Base-by-base conservation (phyloP, 257 asterid species). In the Cruciata laevipes region DNA sequence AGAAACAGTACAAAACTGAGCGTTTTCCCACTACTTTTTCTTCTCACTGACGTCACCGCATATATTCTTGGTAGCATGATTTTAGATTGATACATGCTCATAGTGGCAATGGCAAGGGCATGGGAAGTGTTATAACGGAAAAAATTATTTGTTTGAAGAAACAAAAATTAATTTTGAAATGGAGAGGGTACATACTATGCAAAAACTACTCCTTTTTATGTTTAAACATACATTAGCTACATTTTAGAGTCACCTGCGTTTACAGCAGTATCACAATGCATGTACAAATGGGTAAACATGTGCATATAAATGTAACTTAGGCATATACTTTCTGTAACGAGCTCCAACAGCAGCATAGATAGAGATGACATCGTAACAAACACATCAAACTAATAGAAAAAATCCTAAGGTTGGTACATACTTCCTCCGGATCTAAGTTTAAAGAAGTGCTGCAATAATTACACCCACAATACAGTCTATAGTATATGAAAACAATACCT, bases 401-500 rank as follows among this genome's bases (percentile, higher is more conserved):
- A 65, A 38, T 18, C 30, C 33, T 27, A 33, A 56, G 1, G 17
- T 23, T 24, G 5, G 56, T 20, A 12, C 51, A 42, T 42, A 42
- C 42, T 42, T 42, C 51, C 18, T 42, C 51, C 51, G 13, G 2
- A 12, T 13, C 38, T 42, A 40, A 55, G 23, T 47, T 13, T 27
- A 30, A 23, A 56, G 51, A 38, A 13, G 11, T 61, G 24, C 9
- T 17, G 23, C 16, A 74, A 30, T 25, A 51, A 31, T 44, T n/a
- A 53, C 65, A 52, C 66, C 70, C 25, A 30, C 52, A 42, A n/a
- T 38, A 69, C 65, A 77, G 42, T 68, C 60, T 21, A 27, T 9
- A 68, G 73, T 61, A 16, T 24, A 40, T 58, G 23, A 49, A 66
- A 70, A 35, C 62, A 21, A 69, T 88, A 94, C 99, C 97, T 80